Conservation (phyloP, 1,284 basidiomycete species). For the Austropuccinia psidii region DNA sequence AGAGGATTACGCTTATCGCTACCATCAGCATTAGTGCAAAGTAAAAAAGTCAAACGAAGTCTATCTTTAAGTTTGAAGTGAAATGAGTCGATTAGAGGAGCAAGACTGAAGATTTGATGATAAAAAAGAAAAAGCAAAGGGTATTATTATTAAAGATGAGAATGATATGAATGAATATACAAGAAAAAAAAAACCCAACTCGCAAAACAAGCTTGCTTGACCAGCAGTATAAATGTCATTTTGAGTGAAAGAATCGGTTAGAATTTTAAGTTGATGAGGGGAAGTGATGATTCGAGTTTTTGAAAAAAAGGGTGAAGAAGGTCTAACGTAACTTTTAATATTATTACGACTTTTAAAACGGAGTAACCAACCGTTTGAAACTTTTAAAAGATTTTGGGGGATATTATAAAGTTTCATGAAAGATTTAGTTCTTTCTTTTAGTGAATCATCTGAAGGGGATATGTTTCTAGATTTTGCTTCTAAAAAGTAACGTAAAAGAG, state of each 20-base stretch:
- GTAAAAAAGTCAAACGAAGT: slow-evolving; percentile 13
- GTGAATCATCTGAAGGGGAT: background rate
- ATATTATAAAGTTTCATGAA: slow-evolving; percentile 28
- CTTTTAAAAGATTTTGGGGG: background rate
- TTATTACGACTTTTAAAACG: slow-evolving; percentile 23
- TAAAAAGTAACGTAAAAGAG: slow-evolving; percentile 21
- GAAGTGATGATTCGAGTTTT: background rate
- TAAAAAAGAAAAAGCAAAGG: background rate
- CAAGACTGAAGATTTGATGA: slow-evolving; percentile 17
- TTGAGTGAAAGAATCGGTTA: slow-evolving; percentile 11
- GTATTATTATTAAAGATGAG: background rate
- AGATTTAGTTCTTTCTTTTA: slow-evolving; percentile 23
- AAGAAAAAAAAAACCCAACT: too few relatives aligned
- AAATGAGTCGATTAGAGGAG: slow-evolving; percentile 8
- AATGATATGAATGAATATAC: background rate
- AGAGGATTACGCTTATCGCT: slow-evolving; percentile 21
- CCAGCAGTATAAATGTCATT: slow-evolving; percentile 19
- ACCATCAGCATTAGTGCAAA: slow-evolving; percentile 20
- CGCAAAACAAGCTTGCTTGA: slow-evolving; percentile 21
- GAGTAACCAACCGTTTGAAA: slow-evolving; percentile 18
- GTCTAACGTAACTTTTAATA: slow-evolving; percentile 14
- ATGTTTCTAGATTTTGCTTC: slow-evolving; percentile 13
- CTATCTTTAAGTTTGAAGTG: background rate
- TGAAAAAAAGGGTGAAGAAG: background rate
- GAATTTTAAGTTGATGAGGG: background rate